Conservation (phyloP, 2,329 filamentous ascomycete species). For the Lecanicillium sp. region DNA sequence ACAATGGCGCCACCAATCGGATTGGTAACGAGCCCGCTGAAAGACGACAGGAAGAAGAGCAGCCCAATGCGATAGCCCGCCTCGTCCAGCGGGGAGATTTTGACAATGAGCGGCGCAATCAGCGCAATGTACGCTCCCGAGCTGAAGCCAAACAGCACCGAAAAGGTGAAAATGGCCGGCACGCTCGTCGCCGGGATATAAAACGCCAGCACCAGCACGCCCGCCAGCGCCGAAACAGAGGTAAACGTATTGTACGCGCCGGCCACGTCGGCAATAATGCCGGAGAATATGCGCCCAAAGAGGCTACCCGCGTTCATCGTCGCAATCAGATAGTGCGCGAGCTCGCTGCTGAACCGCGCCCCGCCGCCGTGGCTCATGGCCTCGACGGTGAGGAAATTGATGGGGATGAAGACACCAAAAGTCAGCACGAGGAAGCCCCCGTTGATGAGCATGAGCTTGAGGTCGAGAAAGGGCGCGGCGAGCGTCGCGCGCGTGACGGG, state of each 20-base stretch:
- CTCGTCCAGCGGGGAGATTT: slow-evolving; percentile 44
- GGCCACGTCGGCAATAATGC: slow-evolving; percentile 25
- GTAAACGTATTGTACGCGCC: slow-evolving; percentile 36
- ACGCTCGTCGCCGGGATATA: slow-evolving; percentile 29
- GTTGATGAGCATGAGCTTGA: slow-evolving; percentile 21
- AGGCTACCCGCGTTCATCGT: slow-evolving; percentile 31
- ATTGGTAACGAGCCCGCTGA: slow-evolving; percentile 44
- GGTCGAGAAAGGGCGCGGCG: slow-evolving; percentile 21
- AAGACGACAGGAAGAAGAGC: slow-evolving; percentile 39
- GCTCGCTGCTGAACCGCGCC: slow-evolving; percentile 17
- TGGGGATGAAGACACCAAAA: slow-evolving; percentile 28
- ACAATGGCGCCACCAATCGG: slow-evolving; percentile 41
- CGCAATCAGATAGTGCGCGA: slow-evolving; percentile 26
- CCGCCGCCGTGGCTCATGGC: slow-evolving; percentile 20
- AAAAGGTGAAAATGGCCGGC: slow-evolving; percentile 27
- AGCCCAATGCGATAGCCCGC: slow-evolving; percentile 40
- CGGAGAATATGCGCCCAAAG: slow-evolving; percentile 26
- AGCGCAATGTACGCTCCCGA: slow-evolving; percentile 34
- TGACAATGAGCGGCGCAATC: slow-evolving; percentile 29
- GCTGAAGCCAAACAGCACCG: slow-evolving; percentile 33
- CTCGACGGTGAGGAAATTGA: slow-evolving; percentile 26
- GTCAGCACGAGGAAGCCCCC: slow-evolving; percentile 26
- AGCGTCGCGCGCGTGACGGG: slow-evolving; percentile 11
- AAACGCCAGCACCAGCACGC: slow-evolving; percentile 30
- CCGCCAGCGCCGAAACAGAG: slow-evolving; percentile 35